Conservation (phyloP, 805 yeast genomes). For the Lachancea cidri region DNA sequence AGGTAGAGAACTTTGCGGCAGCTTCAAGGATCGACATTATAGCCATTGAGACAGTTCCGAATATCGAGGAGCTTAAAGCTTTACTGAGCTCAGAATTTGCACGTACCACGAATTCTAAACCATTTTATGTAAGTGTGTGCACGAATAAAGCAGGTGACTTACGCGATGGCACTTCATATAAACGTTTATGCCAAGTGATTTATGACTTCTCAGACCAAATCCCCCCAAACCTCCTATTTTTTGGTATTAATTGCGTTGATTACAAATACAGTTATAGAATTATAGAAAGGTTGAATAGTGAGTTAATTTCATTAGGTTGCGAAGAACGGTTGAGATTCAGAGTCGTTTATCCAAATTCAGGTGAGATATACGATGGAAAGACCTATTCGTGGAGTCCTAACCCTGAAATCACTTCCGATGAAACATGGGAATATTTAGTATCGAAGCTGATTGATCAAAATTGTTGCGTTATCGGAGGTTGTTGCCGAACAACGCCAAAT, state of each 20-base stretch:
- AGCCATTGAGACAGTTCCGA: constrained; percentile 69
- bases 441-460: constrained; percentile 36
- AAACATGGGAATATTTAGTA: constrained; percentile 37
- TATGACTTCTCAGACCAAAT: not conserved
- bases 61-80: constrained; percentile 45
- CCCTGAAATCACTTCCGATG: constrained; percentile 16
- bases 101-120: constrained; percentile 28
- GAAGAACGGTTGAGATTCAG: not conserved
- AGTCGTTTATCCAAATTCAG: constrained; percentile 62
- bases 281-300: not conserved
- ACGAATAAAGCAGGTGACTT: constrained; percentile 28
- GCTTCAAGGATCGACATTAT: constrained; percentile 42
- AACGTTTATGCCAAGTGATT: constrained; percentile 1
- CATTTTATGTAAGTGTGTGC: constrained; percentile 39
- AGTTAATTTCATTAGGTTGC: not conserved
- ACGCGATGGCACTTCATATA: constrained; percentile 43
- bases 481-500: constrained; percentile 64
- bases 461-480: constrained; percentile 61
- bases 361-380: constrained; percentile 53
- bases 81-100: constrained; percentile 32
- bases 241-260: constrained; percentile 5
- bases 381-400: constrained; percentile 39
- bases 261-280: constrained; percentile 2
- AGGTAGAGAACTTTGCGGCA: constrained; percentile 44
- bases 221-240: constrained; percentile 1